These are phyloP conservation scores for Melanogaster broomeanus DNA, from an alignment of 768 basidiomycete genomes.

Conservation along the genomic window DNA sequence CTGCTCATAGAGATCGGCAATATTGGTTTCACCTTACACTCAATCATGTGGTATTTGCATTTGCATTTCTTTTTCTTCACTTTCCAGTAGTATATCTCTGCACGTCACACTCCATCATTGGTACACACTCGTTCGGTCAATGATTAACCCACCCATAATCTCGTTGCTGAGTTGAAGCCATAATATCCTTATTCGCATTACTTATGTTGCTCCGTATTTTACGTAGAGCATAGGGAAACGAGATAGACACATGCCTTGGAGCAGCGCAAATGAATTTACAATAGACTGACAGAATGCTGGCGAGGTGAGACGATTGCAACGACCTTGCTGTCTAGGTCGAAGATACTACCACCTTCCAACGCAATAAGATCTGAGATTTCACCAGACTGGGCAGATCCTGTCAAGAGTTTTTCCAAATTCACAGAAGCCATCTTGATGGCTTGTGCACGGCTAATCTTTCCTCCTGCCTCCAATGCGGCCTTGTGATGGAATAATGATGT, in stretches of 20 bases:
- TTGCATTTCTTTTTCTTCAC: not conserved
- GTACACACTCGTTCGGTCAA: constrained; percentile 9
- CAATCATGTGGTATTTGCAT: not conserved
- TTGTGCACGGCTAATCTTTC: constrained; percentile 35
- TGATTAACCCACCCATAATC: constrained; percentile 2
- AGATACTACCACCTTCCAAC: constrained; percentile 31
- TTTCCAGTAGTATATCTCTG: not conserved
- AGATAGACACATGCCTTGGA: not conserved
- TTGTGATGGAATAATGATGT: constrained; percentile 5
- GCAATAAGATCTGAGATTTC: constrained; percentile 51
- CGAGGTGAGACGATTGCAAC: constrained; percentile 34
- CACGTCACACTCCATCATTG: not conserved
- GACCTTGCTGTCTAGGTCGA: constrained; percentile 38
- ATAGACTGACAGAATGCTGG: constrained; percentile 30
- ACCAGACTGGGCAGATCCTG: constrained; percentile 3
- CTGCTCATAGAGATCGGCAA: constrained; percentile 1
- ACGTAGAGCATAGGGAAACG: not conserved
- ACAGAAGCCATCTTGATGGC: constrained; percentile 50
- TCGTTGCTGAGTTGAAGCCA: not conserved
- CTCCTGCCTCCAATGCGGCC: constrained; percentile 37
- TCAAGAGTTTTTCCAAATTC: constrained; percentile 48
- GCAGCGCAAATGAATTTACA: constrained; percentile 12
- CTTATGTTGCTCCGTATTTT: constrained; percentile 3
- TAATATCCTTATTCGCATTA: constrained; percentile 10
- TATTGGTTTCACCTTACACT: not conserved